A percentile compares a stretch with the other conserved stretches of the same genome.
Evolutionary conservation across 106 monocot species (phyloP).

Genomic region (Cymbidium sinense): DNA sequence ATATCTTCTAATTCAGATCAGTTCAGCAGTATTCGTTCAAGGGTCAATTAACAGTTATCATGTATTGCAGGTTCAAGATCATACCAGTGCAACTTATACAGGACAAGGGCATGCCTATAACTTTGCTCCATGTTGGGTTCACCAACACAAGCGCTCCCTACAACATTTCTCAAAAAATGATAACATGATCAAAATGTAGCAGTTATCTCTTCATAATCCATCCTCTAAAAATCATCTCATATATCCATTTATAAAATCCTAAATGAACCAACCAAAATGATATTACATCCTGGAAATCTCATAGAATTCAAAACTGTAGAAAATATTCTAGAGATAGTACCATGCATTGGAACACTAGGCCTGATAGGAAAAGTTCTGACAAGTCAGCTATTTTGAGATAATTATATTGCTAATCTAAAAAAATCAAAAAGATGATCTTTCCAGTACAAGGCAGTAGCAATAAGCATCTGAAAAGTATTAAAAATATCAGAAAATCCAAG

Average conservation of each 20-base stretch:
- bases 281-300: background rate
- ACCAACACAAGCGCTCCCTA: conserved; percentile 21
- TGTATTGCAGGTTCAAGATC: conserved; percentile 10
- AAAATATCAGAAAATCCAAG: background rate
- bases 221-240: conserved; percentile 4
- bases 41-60: background rate
- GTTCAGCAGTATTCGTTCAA: background rate
- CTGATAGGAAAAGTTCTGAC: background rate
- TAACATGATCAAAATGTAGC: background rate
- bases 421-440: background rate
- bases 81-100: conserved; percentile 15
- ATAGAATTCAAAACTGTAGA: background rate
- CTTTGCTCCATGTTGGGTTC: conserved; percentile 10
- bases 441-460: background rate
- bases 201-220: background rate
- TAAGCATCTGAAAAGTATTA: background rate
- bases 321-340: background rate
- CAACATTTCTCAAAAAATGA: conserved; percentile 14
- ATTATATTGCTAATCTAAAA: background rate
- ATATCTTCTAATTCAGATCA: conserved; percentile 5
- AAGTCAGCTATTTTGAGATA: background rate
- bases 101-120: conserved; percentile 9
- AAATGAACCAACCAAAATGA: conserved; percentile 5
- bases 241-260: background rate
- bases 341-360: background rate